These are phyloP conservation scores for Yamadazyma dendronema DNA, from an alignment of 1,139 yeast species.

Conservation along the genomic window DNA sequence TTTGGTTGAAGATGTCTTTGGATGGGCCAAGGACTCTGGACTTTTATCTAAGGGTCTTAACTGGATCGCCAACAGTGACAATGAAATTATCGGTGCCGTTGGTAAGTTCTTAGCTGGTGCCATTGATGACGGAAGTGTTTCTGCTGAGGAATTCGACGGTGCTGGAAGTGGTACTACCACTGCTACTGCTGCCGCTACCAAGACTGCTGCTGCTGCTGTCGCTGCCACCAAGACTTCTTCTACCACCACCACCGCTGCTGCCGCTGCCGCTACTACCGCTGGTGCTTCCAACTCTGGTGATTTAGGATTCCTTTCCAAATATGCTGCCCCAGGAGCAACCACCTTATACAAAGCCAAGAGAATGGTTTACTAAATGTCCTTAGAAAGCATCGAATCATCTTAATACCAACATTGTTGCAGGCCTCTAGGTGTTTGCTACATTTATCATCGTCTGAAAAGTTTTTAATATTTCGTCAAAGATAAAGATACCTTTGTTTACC, in stretches of 20 bases:
- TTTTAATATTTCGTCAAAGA: constrained; percentile 5
- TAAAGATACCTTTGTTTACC: constrained; percentile 1
- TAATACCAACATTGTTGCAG: neutral
- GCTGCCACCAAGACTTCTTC: constrained; percentile 16
- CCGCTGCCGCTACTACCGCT: constrained; percentile 16
- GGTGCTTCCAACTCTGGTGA: constrained; percentile 12
- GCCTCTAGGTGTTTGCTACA: neutral
- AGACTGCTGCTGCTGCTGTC: constrained; percentile 10
- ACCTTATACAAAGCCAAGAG: constrained; percentile 21
- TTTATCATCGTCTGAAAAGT: constrained; percentile 21
- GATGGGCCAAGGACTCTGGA: constrained; percentile 42
- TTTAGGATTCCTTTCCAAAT: constrained; percentile 17
- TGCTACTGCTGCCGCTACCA: constrained; percentile 13
- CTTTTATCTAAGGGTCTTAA: constrained; percentile 30
- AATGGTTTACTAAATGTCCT: constrained; percentile 19
- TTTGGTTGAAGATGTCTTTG: constrained; percentile 33
- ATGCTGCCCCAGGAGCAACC: constrained; percentile 18
- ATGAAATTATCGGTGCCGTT: constrained; percentile 15
- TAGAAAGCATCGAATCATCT: neutral
- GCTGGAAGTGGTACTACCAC: constrained; percentile 22
- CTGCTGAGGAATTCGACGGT: constrained; percentile 27
- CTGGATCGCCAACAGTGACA: constrained; percentile 32
- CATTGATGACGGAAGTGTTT: constrained; percentile 26
- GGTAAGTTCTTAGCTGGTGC: constrained; percentile 24
- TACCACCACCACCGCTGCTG: constrained; percentile 16